Evolutionary conservation across 352 stramenopile species (phyloP).

Genomic region (Bremia lactucae): DNA sequence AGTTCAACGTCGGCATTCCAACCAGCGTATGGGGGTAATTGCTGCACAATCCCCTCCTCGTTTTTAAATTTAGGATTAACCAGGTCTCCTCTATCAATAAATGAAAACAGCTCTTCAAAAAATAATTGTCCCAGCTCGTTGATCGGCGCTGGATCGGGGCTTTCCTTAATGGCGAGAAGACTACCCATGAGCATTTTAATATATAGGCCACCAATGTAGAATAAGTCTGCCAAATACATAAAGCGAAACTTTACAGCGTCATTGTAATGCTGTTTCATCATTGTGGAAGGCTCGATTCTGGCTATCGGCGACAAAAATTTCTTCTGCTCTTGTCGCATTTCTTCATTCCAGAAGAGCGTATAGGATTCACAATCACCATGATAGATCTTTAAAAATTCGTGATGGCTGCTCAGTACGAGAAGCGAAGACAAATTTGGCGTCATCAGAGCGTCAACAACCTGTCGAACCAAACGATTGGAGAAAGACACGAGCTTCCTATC

Average conservation of each 20-base stretch:
- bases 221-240: constrained; percentile 46
- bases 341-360: constrained; percentile 70
- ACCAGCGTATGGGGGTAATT: constrained; percentile 39
- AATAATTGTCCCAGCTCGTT: constrained; percentile 54
- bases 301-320: constrained; percentile 39
- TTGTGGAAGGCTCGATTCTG: constrained; percentile 21
- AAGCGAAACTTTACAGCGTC: constrained; percentile 60
- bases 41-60: constrained; percentile 18
- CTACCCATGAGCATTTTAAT: constrained; percentile 63
- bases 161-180: constrained; percentile 57
- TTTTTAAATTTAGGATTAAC: constrained; percentile 20
- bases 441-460: constrained; percentile 43
- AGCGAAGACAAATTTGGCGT: constrained; percentile 64
- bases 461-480: constrained; percentile 29
- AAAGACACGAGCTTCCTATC: constrained; percentile 41
- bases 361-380: constrained; percentile 72
- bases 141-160: constrained; percentile 22
- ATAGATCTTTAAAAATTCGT: constrained; percentile 79
- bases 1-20: constrained; percentile 42
- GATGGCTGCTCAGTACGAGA: constrained; percentile 49
- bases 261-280: constrained; percentile 31
- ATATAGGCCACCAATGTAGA: constrained; percentile 62
- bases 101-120: constrained; percentile 62
- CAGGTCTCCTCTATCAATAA: constrained; percentile 63
- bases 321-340: constrained; percentile 57